phyloP scores from a whole-genome alignment of 345 rosid species.

The Euphorbia pulcherrima region DNA sequence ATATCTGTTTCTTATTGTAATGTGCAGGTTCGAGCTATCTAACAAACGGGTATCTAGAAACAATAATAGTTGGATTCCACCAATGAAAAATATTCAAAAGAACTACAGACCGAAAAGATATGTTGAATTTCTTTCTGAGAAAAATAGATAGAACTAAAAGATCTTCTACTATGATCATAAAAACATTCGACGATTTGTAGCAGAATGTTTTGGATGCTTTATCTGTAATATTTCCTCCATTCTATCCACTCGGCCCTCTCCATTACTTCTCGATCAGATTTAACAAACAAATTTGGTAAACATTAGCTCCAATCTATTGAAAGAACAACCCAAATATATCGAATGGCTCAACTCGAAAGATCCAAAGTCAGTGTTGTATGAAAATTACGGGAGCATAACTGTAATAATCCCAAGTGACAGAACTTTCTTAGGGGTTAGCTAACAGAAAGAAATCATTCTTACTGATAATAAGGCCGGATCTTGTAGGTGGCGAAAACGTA shows the following conservation, averaged over 20 bases:
- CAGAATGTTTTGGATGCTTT: constrained; percentile 25
- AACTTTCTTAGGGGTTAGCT: constrained; percentile 23
- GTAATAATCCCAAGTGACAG: neutral
- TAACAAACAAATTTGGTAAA: too few relatives aligned
- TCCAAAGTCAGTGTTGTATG: constrained; percentile 9
- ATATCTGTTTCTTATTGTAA: too few relatives aligned
- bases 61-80: constrained; percentile 41
- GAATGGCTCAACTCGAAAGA: too few relatives aligned
- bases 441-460: constrained; percentile 11
- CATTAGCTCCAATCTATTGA: too few relatives aligned
- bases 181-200: constrained; percentile 40
- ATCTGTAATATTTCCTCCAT: constrained; percentile 9
- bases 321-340: constrained; percentile 10
- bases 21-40: constrained; percentile 32
- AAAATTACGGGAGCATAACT: constrained; percentile 15
- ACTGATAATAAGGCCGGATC: constrained; percentile 20
- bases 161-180: constrained; percentile 37
- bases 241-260: constrained; percentile 25
- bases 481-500: neutral
- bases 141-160: too few relatives aligned
- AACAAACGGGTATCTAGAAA: constrained; percentile 35
- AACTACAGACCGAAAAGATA: constrained; percentile 33
- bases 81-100: constrained; percentile 33
- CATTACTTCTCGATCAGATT: constrained; percentile 15
- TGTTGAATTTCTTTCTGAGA: constrained; percentile 24